Evolutionary conservation across 1,284 basidiomycete genomes (phyloP).

Genomic region (Austropuccinia psidii): DNA sequence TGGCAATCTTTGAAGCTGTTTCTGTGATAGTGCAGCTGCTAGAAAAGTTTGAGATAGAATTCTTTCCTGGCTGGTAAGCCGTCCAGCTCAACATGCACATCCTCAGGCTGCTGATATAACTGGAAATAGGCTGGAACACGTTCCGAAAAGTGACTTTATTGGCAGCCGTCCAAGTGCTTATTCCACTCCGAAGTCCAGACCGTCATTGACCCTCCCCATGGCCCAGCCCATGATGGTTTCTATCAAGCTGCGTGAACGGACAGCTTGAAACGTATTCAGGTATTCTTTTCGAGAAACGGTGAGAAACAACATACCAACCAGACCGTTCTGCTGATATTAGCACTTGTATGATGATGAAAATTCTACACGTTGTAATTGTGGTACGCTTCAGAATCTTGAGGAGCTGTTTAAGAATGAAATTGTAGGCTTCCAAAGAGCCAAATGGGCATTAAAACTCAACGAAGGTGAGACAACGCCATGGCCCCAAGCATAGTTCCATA

Average conservation of each 20-base stretch:
- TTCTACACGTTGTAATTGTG: too few species aligned
- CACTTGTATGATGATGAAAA: too few species aligned
- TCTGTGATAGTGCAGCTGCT: constrained; percentile 37
- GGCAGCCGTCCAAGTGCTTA: background rate
- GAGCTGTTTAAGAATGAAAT: too few species aligned
- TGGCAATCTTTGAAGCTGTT: constrained; percentile 40
- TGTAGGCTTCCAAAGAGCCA: too few species aligned
- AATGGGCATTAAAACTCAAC: too few species aligned
- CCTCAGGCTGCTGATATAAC: background rate
- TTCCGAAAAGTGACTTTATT: background rate
- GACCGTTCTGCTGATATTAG: too few species aligned
- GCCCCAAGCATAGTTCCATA: too few species aligned
- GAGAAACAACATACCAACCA: too few species aligned
- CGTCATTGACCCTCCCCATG: background rate
- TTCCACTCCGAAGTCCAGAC: background rate
- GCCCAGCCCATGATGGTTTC: background rate
- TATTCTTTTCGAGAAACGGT: too few species aligned
- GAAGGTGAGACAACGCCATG: too few species aligned
- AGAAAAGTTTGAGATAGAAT: constrained; percentile 38
- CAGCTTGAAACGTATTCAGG: background rate
- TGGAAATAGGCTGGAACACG: background rate
- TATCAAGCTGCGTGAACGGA: background rate
- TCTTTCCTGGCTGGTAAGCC: constrained; percentile 34
- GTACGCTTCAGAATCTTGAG: too few species aligned
- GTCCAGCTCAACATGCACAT: background rate